Evolutionary conservation across 169 alveolate genomes (phyloP), one percentile per base, ranked within the genome.

Genomic region (Cryptosporidium xiaoi): DNA sequence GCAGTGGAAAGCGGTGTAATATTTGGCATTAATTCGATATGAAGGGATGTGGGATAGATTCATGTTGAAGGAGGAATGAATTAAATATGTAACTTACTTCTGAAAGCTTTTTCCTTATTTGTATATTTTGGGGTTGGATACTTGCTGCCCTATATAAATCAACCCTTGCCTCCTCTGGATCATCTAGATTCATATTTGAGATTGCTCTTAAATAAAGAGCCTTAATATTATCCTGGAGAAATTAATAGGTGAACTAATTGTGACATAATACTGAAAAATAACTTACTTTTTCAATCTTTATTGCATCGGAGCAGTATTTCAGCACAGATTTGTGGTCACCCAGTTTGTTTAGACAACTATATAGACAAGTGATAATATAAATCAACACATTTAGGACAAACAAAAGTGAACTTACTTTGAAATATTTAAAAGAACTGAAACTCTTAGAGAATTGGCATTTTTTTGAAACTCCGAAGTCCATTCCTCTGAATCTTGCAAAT

Each of bases 201-300:
- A 40, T n/a, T 34, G 87, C 87, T 60, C 87, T 77, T 13, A 77
- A n/a, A 60, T 77, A 77, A 12, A 77, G 24, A 20, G 87, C 87
- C 34, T 77, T 77, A 53, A 77, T 62, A 40, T 77, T 77, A n/a
- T 77, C 24, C 87, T 77, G 34, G 31, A 46, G 36, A 62, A 15
- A 46, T 46, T n/a, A 3, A 55, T 13, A n/a, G 71, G 20, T 15
- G 0, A 51, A 55, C 15, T 15, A 56, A 56, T 12, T 16, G 66
- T 56, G 20, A 56, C 15, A n/a, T 10, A 44, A 24, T 16, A 40
- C 8, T 33, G 0, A 18, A 20, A 16, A 13, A 27, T 0, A 12
- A n/a, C 83, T 53, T 58, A 77, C 87, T 34, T 77, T 77, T 33
- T 77, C 87, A 3, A 77, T 10, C 12, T 60, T 56, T 24, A 77